Evolutionary conservation across 1,284 basidiomycete genomes (phyloP).

Genomic region (Xanthoconium separans): DNA sequence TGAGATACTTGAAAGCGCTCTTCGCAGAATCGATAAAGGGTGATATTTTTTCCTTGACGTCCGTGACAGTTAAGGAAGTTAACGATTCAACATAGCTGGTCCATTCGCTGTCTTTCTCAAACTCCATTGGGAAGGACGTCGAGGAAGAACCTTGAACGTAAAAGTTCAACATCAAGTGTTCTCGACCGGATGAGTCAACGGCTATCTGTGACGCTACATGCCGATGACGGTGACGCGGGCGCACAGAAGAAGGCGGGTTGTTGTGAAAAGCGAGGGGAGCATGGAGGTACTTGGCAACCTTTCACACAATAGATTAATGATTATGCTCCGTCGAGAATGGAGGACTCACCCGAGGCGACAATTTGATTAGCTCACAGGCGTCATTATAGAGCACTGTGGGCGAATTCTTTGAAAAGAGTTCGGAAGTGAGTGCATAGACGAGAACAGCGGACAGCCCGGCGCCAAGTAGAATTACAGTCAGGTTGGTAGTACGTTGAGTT

Average conservation of each 20-base stretch:
- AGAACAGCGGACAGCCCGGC: slow-evolving; percentile 80
- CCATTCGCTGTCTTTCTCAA: slow-evolving; percentile 31
- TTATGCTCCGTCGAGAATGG: slow-evolving; percentile 9
- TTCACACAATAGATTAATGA: slow-evolving; percentile 2
- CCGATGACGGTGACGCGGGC: slow-evolving; percentile 77
- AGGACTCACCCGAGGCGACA: slow-evolving; percentile 60
- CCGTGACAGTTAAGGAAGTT: slow-evolving; percentile 54
- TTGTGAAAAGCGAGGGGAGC: slow-evolving; percentile 72
- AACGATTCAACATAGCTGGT: slow-evolving; percentile 32
- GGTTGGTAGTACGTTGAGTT: slow-evolving; percentile 77
- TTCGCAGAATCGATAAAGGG: slow-evolving; percentile 46
- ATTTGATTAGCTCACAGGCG: slow-evolving; percentile 81
- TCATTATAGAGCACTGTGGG: slow-evolving; percentile 87
- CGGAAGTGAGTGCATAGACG: slow-evolving; percentile 83
- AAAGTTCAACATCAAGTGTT: slow-evolving; percentile 81
- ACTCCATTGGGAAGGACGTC: slow-evolving; percentile 24
- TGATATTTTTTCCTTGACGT: slow-evolving; percentile 40
- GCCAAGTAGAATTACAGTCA: slow-evolving; percentile 81
- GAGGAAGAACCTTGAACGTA: slow-evolving; percentile 62
- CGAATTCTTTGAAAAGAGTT: slow-evolving; percentile 91
- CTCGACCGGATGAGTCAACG: slow-evolving; percentile 65
- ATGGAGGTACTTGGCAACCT: slow-evolving; percentile 68
- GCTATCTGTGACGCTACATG: slow-evolving; percentile 74
- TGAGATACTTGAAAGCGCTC: slow-evolving; percentile 65
- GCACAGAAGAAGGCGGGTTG: slow-evolving; percentile 65